These are phyloP conservation scores for Phytomonas sp. DNA, from an alignment of 208 protist genomes.

Conservation along the genomic window DNA sequence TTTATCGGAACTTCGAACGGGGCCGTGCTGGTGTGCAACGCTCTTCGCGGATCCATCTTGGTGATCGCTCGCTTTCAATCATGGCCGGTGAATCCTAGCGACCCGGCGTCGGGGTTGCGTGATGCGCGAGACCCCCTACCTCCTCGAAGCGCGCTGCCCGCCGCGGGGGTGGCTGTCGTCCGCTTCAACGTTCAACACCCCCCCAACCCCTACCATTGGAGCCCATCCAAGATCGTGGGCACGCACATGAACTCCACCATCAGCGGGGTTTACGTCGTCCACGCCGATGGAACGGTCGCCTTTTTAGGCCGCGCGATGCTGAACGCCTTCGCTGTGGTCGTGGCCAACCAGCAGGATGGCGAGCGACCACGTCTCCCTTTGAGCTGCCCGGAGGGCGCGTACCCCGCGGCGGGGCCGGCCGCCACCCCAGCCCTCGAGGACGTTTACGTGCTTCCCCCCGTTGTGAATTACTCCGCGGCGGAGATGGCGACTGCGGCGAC, in stretches of 20 bases:
- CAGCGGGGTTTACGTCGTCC: conserved; percentile 43
- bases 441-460: conserved; percentile 26
- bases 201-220: conserved; percentile 19
- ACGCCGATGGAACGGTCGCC: conserved; percentile 58
- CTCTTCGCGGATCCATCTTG: conserved; percentile 67
- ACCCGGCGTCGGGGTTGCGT: no score
- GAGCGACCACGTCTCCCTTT: conserved; percentile 26
- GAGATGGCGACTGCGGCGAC: conserved; percentile 23
- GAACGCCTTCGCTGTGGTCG: conserved; percentile 44
- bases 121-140: neutral
- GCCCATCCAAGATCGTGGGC: conserved; percentile 10
- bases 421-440: conserved; percentile 26
- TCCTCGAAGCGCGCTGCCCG: neutral
- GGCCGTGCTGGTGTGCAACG: conserved; percentile 71
- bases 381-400: conserved; percentile 7
- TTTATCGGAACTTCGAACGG: conserved; percentile 82
- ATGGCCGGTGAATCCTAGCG: conserved; percentile 13
- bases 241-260: conserved; percentile 4
- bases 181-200: conserved; percentile 40
- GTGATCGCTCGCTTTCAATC: conserved; percentile 58
- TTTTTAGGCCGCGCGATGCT: conserved; percentile 36
- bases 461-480: conserved; percentile 23
- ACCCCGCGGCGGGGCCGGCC: conserved; percentile 56
- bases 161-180: conserved; percentile 32
- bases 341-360: conserved; percentile 38